Evolutionary conservation across 176 grass and related monocot species (phyloP).

Genomic region (Cenchrus purpureus): DNA sequence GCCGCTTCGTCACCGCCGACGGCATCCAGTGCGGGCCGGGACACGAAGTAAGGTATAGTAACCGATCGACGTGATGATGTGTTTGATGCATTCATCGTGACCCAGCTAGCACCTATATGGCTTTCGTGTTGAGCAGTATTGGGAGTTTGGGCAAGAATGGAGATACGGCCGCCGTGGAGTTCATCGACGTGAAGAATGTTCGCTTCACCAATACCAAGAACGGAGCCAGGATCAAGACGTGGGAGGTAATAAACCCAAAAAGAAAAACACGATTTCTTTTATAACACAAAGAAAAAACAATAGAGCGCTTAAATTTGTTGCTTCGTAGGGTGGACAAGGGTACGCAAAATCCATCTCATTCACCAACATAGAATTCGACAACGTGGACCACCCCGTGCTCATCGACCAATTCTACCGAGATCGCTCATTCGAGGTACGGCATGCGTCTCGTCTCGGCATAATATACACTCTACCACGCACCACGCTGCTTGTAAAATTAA

Average conservation of each 20-base stretch:
- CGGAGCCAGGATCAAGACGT: conserved; percentile 70
- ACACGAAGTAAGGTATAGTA: conserved; percentile 59
- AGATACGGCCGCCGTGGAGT: conserved; percentile 29
- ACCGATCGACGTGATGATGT: background rate
- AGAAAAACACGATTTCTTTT: background rate
- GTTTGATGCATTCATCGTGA: background rate
- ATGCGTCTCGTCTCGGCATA: background rate
- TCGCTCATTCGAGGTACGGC: background rate
- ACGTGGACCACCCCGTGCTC: conserved; percentile 40
- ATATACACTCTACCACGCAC: too few species aligned
- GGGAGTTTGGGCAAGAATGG: conserved; percentile 53
- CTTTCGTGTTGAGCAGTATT: conserved; percentile 33
- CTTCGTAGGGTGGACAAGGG: conserved; percentile 36
- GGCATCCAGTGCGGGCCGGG: conserved; percentile 57
- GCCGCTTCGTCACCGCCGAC: conserved; percentile 44
- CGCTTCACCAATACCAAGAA: conserved; percentile 39
- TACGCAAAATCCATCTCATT: conserved; percentile 45
- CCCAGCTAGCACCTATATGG: background rate
- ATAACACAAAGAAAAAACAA: background rate
- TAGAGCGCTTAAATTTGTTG: too few species aligned
- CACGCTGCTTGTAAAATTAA: too few species aligned
- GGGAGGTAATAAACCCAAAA: conserved; percentile 33
- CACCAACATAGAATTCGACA: conserved; percentile 40
- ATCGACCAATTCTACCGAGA: conserved; percentile 56
- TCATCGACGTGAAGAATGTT: conserved; percentile 53